Evolutionary conservation across 257 asterid species (phyloP).

Genomic region (Ilex asprella): DNA sequence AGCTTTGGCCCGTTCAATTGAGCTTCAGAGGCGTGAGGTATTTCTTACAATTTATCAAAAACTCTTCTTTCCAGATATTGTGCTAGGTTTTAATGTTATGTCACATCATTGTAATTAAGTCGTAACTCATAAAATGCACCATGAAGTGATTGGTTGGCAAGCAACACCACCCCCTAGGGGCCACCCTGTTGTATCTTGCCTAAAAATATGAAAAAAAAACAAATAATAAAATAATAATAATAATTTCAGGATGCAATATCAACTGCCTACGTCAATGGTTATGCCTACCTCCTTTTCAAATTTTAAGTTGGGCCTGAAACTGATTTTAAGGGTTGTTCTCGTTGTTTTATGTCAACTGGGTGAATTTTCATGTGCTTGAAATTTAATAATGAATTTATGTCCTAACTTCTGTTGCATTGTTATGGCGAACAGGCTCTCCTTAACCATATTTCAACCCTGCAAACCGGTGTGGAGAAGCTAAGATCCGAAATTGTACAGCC

Average conservation of each 20-base stretch:
- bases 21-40: constrained; percentile 94
- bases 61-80: not conserved
- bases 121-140: too few relatives aligned
- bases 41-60: not conserved
- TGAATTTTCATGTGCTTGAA: not conserved
- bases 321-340: not conserved
- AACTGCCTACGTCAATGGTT: too few relatives aligned
- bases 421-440: constrained; percentile 54
- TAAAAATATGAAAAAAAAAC: too few relatives aligned
- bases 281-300: not conserved
- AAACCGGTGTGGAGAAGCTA: constrained; percentile 48
- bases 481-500: constrained; percentile 63
- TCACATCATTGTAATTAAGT: not conserved
- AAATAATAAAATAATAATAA: too few relatives aligned
- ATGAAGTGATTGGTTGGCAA: too few relatives aligned
- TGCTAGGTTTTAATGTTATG: not conserved
- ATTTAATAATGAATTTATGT: not conserved
- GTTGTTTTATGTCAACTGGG: not conserved
- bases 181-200: too few relatives aligned
- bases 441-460: constrained; percentile 53
- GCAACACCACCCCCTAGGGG: too few relatives aligned
- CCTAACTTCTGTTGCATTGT: constrained; percentile 3
- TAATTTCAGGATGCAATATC: too few relatives aligned
- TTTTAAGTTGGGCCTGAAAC: not conserved
- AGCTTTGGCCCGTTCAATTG: constrained; percentile 95